Percentiles rank a stretch among this genome's conserved stretches.
Evolutionary conservation across 169 alveolate species (phyloP).

Genomic region (Theileria orientalis): DNA sequence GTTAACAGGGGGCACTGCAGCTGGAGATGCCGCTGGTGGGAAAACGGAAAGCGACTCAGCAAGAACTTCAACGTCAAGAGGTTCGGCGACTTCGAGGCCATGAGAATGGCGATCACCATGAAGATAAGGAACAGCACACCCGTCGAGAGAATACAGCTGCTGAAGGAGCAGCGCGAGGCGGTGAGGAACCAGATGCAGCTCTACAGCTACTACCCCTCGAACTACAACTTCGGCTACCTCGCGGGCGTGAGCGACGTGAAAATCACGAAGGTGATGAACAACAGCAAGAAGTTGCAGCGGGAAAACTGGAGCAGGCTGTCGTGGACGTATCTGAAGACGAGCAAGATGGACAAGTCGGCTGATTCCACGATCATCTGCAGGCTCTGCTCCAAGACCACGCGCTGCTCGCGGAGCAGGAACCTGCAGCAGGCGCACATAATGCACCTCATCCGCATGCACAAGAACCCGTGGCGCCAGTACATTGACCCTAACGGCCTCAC

Average conservation of each 20-base stretch:
- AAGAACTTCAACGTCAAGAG: conserved; percentile 77
- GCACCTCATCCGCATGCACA: conserved; percentile 67
- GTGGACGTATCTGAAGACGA: conserved; percentile 57
- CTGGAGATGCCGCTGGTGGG: conserved; percentile 83
- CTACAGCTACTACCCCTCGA: background rate
- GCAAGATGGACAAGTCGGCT: conserved; percentile 21
- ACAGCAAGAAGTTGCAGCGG: conserved; percentile 40
- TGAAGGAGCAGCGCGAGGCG: conserved; percentile 77
- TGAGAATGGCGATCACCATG: conserved; percentile 78
- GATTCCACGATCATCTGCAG: conserved; percentile 54
- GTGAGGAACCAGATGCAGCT: conserved; percentile 60
- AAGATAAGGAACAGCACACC: conserved; percentile 74
- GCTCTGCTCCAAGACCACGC: conserved; percentile 63
- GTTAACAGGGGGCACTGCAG: conserved; percentile 75
- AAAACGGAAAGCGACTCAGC: conserved; percentile 75
- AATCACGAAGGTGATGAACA: conserved; percentile 21
- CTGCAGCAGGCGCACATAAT: conserved; percentile 65
- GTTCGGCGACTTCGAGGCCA: conserved; percentile 74
- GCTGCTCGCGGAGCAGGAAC: conserved; percentile 63
- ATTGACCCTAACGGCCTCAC: conserved; percentile 62
- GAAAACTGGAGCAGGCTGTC: conserved; percentile 60
- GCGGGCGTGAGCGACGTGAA: conserved; percentile 17
- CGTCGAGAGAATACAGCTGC: conserved; percentile 66
- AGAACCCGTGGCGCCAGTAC: conserved; percentile 68
- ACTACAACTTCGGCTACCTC: background rate